phyloP scores from a whole-genome alignment of 192 early-diverging fungal species.

The Coemansia sp. region DNA sequence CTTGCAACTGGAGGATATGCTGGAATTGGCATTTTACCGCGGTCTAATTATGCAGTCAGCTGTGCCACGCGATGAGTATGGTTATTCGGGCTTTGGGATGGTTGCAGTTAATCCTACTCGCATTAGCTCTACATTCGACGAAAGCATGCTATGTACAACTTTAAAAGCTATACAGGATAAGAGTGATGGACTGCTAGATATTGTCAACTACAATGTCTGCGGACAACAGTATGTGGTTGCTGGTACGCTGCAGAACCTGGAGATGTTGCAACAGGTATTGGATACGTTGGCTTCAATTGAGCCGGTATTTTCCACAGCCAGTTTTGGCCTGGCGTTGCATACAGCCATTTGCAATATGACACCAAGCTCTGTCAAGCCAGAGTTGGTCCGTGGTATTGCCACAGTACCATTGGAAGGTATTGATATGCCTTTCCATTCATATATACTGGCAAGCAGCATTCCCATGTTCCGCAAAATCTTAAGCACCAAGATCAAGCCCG shows the following conservation, averaged over 20 bases:
- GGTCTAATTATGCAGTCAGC: constrained; percentile 97
- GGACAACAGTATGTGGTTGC: constrained; percentile 92
- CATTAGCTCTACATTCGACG: constrained; percentile 70
- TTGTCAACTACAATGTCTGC: constrained; percentile 96
- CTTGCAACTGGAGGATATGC: constrained; percentile 71
- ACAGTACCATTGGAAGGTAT: constrained; percentile 88
- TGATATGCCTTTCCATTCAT: constrained; percentile 90
- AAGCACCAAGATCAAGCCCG: constrained; percentile 66
- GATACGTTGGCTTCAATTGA: constrained; percentile 54
- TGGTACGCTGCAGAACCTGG: constrained; percentile 76
- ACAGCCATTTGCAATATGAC: too few relatives aligned
- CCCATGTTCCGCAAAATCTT: constrained; percentile 79
- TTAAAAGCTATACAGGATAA: constrained; percentile 66
- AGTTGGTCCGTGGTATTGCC: constrained; percentile 74
- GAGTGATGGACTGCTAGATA: constrained; percentile 74
- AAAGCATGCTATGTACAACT: constrained; percentile 63
- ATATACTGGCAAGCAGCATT: constrained; percentile 77
- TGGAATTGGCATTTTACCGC: constrained; percentile 91
- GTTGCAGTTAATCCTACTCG: constrained; percentile 85
- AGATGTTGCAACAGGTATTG: constrained; percentile 76
- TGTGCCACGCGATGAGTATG: constrained; percentile 72
- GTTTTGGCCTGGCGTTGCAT: too few relatives aligned
- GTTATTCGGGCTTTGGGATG: constrained; percentile 92
- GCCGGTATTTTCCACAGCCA: too few relatives aligned
- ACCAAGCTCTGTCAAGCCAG: neutral